A percentile compares a stretch with the other conserved stretches of the same genome.
phyloP scores from a whole-genome alignment of 805 yeast genomes.

The Metschnikowia peoriensis region DNA sequence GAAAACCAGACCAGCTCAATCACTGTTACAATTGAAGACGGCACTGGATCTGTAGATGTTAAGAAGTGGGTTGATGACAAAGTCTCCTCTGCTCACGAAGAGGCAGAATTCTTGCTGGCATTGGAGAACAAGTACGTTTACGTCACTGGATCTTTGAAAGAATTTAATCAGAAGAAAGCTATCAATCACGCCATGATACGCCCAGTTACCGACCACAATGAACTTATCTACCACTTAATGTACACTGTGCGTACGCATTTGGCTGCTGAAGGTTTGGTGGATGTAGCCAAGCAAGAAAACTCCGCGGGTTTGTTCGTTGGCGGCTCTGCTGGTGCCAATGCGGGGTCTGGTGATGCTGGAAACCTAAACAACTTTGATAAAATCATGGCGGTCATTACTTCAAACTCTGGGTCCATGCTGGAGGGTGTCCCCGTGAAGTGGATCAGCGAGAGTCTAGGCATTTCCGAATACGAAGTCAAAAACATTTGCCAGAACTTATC shows the following conservation, averaged over 20 bases:
- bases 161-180: slow-evolving; percentile 61
- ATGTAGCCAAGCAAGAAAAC: slow-evolving; percentile 19
- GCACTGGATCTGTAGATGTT: slow-evolving; percentile 61
- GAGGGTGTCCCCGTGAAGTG: slow-evolving; percentile 74
- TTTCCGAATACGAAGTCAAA: slow-evolving; percentile 49
- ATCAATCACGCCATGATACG: slow-evolving; percentile 62
- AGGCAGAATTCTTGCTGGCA: slow-evolving; percentile 31
- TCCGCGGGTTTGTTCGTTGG: slow-evolving; percentile 32
- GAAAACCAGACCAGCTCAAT: slow-evolving; percentile 57
- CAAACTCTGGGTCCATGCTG: slow-evolving; percentile 55
- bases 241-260: slow-evolving; percentile 60
- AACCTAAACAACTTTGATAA: slow-evolving; percentile 33
- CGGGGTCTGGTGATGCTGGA: slow-evolving; percentile 23
- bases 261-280: slow-evolving; percentile 49
- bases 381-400: slow-evolving; percentile 48
- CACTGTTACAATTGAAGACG: slow-evolving; percentile 67
- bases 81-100: slow-evolving; percentile 28
- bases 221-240: slow-evolving; percentile 64
- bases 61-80: slow-evolving; percentile 55
- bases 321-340: slow-evolving; percentile 18
- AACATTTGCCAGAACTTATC: slow-evolving; percentile 52
- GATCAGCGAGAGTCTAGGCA: slow-evolving; percentile 54
- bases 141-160: slow-evolving; percentile 48
- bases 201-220: slow-evolving; percentile 61
- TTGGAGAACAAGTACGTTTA: slow-evolving; percentile 57